Conservation (phyloP, 106 monocot species). For the Platanthera zijinensis region DNA sequence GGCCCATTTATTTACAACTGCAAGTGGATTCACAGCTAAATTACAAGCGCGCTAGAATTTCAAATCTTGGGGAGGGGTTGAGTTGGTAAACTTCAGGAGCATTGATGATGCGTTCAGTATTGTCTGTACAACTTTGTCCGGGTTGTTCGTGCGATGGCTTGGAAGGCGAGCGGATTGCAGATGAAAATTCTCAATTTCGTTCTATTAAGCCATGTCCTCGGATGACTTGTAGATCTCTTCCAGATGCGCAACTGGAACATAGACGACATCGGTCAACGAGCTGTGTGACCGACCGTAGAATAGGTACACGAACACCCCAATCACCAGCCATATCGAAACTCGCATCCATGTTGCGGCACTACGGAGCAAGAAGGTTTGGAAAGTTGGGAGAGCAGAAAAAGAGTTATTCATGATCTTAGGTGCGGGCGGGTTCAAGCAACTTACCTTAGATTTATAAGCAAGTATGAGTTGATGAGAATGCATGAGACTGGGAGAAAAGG, state of each 20-base stretch:
- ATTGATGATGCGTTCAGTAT: background rate
- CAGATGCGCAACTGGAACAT: constrained; percentile 50
- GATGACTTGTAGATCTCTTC: constrained; percentile 60
- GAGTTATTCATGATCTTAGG: background rate
- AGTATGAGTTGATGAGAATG: constrained; percentile 82
- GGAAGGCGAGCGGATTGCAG: background rate
- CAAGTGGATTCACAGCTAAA: too few relatives aligned
- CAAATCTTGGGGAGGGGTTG: too few relatives aligned
- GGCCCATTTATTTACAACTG: too few relatives aligned
- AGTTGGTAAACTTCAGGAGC: too few relatives aligned
- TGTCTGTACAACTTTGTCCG: background rate
- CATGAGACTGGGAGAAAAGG: constrained; percentile 65
- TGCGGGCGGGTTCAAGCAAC: constrained; percentile 7
- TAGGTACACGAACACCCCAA: constrained; percentile 64
- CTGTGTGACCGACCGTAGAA: constrained; percentile 83
- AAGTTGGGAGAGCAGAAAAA: background rate
- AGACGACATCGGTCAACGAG: constrained; percentile 57
- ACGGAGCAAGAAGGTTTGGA: constrained; percentile 3
- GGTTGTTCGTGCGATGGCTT: background rate
- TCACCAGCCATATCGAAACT: constrained; percentile 74
- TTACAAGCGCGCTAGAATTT: too few relatives aligned
- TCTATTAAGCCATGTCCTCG: constrained; percentile 13
- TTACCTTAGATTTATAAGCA: constrained; percentile 89
- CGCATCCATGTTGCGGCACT: constrained; percentile 61
- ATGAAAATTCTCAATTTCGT: background rate